Evolutionary conservation across 306 rosid species (phyloP), one percentile per base, ranked within the genome.

Genomic region (Gastrolobium bilobum): DNA sequence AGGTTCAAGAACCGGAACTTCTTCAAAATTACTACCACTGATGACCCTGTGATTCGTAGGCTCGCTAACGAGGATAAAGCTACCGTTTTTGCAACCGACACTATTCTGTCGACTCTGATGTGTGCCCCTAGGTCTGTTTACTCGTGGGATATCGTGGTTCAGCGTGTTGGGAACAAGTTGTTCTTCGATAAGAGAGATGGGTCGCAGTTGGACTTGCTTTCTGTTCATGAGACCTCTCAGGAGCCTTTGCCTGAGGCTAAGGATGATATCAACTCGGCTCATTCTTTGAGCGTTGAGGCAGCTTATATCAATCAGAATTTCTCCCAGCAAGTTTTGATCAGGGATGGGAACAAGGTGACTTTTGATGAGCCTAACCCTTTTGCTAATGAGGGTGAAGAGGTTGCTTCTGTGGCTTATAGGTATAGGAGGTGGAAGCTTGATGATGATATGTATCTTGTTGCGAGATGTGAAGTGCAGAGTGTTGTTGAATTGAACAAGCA

Each of bases 371-470:
- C 92, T 7, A 94, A 92, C 30, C 99, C 99, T 13, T 92, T 94
- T 84, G 99, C 97, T 15, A 92, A 88, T 20, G 97, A 94, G 80
- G 99, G 97, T 0, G 99, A 89, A 44, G 99, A 94, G 87, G 97
- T 89, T 14, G 97, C 97, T 34, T 89, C 97, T 15, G 97, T 91
- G 7, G 99, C 91, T 1, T 94, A 92, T 74, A 84, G 94, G 73
- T 91, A 92, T 53, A 79, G 97, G 73, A 89, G 97, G 82, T 94
- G 99, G 99, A 94, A 94, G 85, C 97, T 94, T 31, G 97, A 90
- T 48, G 81, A 87, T 39, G 97, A 88, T 2, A 90, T 95, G 97
- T 88, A 85, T 75, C 91, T 94, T 40, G 93, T 94, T 29, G 97
- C 97, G 0, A 87, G 99, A 78, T 94, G 97, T 58, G 99, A 94